A percentile compares a stretch with the other conserved stretches of the same genome.
phyloP scores from a whole-genome alignment of 306 rosid species.

The Quillaja saponaria region DNA sequence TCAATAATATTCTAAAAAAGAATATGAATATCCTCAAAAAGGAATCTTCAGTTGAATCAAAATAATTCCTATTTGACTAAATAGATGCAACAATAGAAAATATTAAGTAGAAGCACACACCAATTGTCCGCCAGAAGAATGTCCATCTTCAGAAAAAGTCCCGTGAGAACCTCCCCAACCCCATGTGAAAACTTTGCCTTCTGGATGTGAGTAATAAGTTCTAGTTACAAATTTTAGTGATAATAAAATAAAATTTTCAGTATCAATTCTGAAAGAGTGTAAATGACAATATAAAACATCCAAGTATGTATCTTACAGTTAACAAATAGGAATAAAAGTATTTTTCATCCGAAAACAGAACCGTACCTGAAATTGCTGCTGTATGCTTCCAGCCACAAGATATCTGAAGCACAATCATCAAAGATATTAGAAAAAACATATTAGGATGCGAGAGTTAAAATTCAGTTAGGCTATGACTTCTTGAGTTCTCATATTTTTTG shows the following conservation, averaged over 20 bases:
- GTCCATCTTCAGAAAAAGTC: constrained; percentile 78
- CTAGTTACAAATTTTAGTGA: too few species aligned
- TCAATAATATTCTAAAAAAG: too few species aligned
- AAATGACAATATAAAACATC: constrained; percentile 25
- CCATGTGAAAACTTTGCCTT: constrained; percentile 85
- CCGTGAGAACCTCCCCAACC: constrained; percentile 99
- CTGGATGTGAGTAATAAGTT: constrained; percentile 42
- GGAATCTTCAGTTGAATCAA: too few species aligned
- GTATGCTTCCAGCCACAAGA: constrained; percentile 99
- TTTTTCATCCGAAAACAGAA: constrained; percentile 7
- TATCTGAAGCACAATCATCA: constrained; percentile 44
- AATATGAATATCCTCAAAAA: too few species aligned
- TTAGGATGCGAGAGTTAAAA: too few species aligned
- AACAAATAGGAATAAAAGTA: constrained; percentile 8
- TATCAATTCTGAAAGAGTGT: too few species aligned
- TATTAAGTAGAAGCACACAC: constrained; percentile 50
- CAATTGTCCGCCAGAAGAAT: constrained; percentile 94
- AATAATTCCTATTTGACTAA: too few species aligned
- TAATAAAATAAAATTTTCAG: too few species aligned
- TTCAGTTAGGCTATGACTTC: too few species aligned
- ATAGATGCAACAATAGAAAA: constrained; percentile 8
- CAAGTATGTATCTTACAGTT: constrained; percentile 23
- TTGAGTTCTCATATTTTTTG: too few species aligned
- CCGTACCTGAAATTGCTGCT: constrained; percentile 79
- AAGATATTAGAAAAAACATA: constrained; percentile 4